Evolutionary conservation across 257 asterid genomes (phyloP), one percentile per base, ranked within the genome.

Genomic region (Anisodus acutangulus): DNA sequence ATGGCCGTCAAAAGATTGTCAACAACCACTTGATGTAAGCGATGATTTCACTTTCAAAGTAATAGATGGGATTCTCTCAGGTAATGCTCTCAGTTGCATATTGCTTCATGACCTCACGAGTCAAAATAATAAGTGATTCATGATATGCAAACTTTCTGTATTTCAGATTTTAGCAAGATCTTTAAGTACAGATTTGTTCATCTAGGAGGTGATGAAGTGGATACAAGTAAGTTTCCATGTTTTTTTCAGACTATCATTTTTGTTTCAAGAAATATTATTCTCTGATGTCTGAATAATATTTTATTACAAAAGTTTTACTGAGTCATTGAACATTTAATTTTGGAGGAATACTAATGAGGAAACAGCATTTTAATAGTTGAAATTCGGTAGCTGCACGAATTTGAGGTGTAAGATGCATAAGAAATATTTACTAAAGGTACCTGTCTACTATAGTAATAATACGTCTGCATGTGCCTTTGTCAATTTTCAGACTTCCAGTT

Each of bases 181-280:
- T 96, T 96, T 95, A 96, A 91, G 79, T 96, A 92, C 88, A 96
- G 84, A 84, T 96, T 96, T 78, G 85, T 96, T 86, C 99, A 96
- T 88, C 91, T 96, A 63, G 98, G 99, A 81, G 99, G 99, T 45
- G 99, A 96, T 82, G 99, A 96, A 93, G 98, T 96, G 76, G 71
- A 94, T 79, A 91, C 98, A 6, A 85, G 98, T 95, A 88, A 92
- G 97, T 87, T 81, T 85, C 51, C 59, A 47, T 72, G 59, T 19
- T 31, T 31, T 31, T 31, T 31, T 47, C 59, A 72, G 41, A n/a
- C 80, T 71, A 17, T 72, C 59, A 72, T 72, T 47, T 72, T 72
- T 72, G 80, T 49, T 47, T 10, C 9, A 45, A 9, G 58, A 45
- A 71, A 9, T 71, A n/a, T 71, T 71, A 35, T 67, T 49, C 6